Evolutionary conservation across 2,329 filamentous ascomycete genomes (phyloP).

Genomic region (Hymenotorrendiella dingleyae): DNA sequence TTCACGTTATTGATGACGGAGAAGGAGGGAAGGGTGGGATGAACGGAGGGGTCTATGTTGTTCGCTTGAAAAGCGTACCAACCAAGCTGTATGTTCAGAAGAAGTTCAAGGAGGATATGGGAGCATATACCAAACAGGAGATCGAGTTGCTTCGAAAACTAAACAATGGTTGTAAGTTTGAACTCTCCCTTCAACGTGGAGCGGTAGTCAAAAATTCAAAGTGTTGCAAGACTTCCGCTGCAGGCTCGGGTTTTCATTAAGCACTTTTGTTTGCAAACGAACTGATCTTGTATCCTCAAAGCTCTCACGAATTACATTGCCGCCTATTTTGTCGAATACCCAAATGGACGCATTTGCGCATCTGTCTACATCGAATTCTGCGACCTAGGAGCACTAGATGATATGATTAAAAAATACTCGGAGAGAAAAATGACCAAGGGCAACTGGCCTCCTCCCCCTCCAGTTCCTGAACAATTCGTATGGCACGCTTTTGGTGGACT

Average conservation of each 20-base stretch:
- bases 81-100: constrained; percentile 1
- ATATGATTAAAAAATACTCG: constrained; percentile 18
- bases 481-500: constrained; percentile 27
- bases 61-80: constrained; percentile 10
- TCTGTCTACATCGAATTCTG: constrained; percentile 28
- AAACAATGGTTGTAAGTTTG: no score
- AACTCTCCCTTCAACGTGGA: no score
- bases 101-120: constrained; percentile 10
- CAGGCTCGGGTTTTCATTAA: no score
- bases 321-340: constrained; percentile 16
- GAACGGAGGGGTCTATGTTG: constrained; percentile 19
- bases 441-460: not conserved
- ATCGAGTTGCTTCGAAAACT: not conserved
- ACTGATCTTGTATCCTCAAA: constrained; percentile 11
- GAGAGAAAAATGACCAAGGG: no score
- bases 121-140: not conserved
- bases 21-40: constrained; percentile 22
- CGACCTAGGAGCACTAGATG: constrained; percentile 22
- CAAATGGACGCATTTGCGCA: no score
- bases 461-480: constrained; percentile 21
- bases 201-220: no score
- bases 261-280: no score
- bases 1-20: constrained; percentile 22
- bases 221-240: no score
- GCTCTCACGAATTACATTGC: constrained; percentile 19